Evolutionary conservation across 345 rosid genomes (phyloP).

Genomic region (Crucihimalaya himalaica): DNA sequence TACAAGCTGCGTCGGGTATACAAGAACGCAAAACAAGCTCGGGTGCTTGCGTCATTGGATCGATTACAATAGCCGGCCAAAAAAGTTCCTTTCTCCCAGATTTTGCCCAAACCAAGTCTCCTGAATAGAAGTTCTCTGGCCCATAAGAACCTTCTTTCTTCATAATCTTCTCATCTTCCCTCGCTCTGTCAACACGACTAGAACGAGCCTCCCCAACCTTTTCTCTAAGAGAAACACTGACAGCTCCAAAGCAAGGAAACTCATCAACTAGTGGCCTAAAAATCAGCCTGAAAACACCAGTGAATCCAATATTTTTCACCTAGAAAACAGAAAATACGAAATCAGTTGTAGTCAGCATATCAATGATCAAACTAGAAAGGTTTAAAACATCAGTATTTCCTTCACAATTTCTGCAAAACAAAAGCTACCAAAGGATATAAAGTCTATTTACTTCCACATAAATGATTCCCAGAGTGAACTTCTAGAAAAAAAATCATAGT

Average conservation of each 20-base stretch:
- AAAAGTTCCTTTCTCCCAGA: conserved; percentile 67
- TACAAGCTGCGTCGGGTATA: conserved; percentile 88
- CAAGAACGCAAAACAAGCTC: conserved; percentile 93
- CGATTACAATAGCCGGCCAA: conserved; percentile 95
- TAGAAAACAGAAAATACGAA: conserved; percentile 37
- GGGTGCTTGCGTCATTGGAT: conserved; percentile 96
- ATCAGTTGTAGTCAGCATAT: conserved; percentile 24
- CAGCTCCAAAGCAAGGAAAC: conserved; percentile 99
- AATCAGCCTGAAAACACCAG: conserved; percentile 98
- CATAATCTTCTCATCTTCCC: conserved; percentile 34
- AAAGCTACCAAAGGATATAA: background rate
- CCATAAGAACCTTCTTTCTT: conserved; percentile 71
- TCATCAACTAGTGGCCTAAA: conserved; percentile 92
- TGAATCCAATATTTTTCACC: conserved; percentile 96
- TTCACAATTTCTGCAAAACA: conserved; percentile 10
- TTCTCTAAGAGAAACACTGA: conserved; percentile 81
- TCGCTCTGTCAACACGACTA: conserved; percentile 8
- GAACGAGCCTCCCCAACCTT: conserved; percentile 61
- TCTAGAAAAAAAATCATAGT: background rate
- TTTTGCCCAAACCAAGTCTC: conserved; percentile 96
- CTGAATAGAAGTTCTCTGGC: conserved; percentile 87
- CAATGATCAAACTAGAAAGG: background rate
- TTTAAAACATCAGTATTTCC: background rate
- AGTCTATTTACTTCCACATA: background rate
- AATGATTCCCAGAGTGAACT: background rate